phyloP scores from a whole-genome alignment of 176 grass and related monocot species.

The Juncus effusus region DNA sequence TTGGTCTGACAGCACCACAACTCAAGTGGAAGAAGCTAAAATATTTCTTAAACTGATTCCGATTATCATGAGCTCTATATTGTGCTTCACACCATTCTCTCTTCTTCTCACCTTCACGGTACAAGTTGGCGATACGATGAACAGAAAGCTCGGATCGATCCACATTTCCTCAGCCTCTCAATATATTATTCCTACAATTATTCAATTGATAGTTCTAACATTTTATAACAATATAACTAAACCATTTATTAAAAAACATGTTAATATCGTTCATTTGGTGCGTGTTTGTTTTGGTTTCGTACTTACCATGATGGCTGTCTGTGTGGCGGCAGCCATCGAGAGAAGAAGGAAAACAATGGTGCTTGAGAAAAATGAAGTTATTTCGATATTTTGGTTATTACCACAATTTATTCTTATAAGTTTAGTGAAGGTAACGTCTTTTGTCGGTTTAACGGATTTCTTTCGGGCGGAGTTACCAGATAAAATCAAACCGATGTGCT shows the following conservation, averaged over 20 bases:
- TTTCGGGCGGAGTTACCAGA: too few relatives aligned
- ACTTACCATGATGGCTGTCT: not conserved
- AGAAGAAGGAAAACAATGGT: not conserved
- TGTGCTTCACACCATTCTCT: conserved; percentile 35
- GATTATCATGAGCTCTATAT: conserved; percentile 53
- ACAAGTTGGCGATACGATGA: conserved; percentile 49
- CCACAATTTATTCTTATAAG: conserved; percentile 50
- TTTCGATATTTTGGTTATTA: conserved; percentile 27
- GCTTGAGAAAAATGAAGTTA: not conserved
- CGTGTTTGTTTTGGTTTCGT: not conserved
- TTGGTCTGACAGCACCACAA: too few relatives aligned
- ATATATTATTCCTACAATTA: conserved; percentile 46
- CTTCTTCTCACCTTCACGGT: conserved; percentile 43
- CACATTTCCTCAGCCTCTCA: conserved; percentile 48
- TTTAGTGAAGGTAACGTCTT: conserved; percentile 44
- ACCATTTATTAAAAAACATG: not conserved
- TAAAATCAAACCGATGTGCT: too few relatives aligned
- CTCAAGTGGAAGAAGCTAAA: conserved; percentile 64
- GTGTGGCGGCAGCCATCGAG: not conserved
- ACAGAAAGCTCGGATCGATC: conserved; percentile 48
- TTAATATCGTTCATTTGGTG: not conserved
- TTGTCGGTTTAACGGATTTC: too few relatives aligned
- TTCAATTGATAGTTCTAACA: conserved; percentile 43
- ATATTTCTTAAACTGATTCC: conserved; percentile 43
- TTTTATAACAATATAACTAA: too few relatives aligned